Evolutionary conservation across 169 alveolate genomes (phyloP), one percentile per base, ranked within the genome.

Genomic region (Cyclospora cayetanensis): DNA sequence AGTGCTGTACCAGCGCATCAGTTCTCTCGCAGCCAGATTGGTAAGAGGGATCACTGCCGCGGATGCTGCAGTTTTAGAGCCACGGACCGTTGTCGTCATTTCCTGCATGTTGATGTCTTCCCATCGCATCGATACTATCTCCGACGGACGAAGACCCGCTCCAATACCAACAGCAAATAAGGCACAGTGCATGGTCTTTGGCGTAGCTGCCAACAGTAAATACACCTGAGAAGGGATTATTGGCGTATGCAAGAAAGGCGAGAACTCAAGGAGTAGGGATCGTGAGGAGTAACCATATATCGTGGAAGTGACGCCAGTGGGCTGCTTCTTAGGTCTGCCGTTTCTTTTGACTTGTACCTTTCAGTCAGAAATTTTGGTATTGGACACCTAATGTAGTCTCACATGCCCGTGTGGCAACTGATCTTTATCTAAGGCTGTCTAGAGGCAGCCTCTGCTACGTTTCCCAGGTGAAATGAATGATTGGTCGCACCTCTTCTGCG

Each of bases 71-170:
- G 96, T 94, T 85, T 94, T 94, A 25, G 94, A 90, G 42, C 96
- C 96, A 86, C 95, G 90, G 63, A 94, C 83, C 29, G 86, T 76
- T 46, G 93, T 87, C 72, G 90, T 94, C 43, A 72, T 88, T n/a
- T 55, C 87, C 42, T 87, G 92, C 91, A 93, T 90, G 76, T 94
- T 91, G 25, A 94, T 68, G 82, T 94, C 96, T 68, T 93, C 95
- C 96, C 96, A 94, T 12, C 76, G 76, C 83, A 94, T 63, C 11
- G 94, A 87, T 74, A 94, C 53, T 31, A 94, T 88, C 86, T 94
- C 96, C 39, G 94, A 85, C 22, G 96, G 96, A 22, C 96, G 92
- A 35, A 94, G 91, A 27, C 96, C 96, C 27, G 94, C 88, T n/a
- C 96, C 96, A 50, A 92, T 92, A 34, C 96, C 93, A 35, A 93